Conservation (phyloP, 306 rosid species). For the Clitoria ternatea region DNA sequence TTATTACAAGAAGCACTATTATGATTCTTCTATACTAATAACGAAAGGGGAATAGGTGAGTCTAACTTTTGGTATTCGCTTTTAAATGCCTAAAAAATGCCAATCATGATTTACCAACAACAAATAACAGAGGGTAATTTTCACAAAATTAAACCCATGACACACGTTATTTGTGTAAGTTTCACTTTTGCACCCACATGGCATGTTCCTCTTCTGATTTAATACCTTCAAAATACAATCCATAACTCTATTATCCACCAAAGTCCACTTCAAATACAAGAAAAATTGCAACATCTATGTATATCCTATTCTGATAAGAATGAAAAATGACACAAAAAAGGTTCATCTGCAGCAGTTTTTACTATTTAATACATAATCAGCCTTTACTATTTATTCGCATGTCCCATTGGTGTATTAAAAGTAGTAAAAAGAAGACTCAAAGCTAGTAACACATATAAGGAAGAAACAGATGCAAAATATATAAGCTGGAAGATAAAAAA, state of each 20-base stretch:
- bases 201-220: neutral
- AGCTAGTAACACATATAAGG: neutral
- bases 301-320: neutral
- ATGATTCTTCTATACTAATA: neutral
- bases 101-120: neutral
- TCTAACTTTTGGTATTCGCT: neutral
- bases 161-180: neutral
- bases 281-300: neutral
- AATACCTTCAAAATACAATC: neutral
- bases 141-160: neutral
- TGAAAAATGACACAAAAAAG: neutral
- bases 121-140: conserved; percentile 1
- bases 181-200: neutral
- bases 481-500: neutral
- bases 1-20: neutral
- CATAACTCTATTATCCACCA: neutral
- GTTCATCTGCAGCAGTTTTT: neutral
- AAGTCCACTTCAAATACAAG: neutral
- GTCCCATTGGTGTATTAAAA: neutral
- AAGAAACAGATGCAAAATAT: neutral
- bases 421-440: neutral
- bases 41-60: neutral
- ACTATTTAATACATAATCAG: neutral
- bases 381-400: neutral
- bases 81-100: neutral